phyloP scores from a whole-genome alignment of 768 basidiomycete genomes.

The Favolaschia claudopus region DNA sequence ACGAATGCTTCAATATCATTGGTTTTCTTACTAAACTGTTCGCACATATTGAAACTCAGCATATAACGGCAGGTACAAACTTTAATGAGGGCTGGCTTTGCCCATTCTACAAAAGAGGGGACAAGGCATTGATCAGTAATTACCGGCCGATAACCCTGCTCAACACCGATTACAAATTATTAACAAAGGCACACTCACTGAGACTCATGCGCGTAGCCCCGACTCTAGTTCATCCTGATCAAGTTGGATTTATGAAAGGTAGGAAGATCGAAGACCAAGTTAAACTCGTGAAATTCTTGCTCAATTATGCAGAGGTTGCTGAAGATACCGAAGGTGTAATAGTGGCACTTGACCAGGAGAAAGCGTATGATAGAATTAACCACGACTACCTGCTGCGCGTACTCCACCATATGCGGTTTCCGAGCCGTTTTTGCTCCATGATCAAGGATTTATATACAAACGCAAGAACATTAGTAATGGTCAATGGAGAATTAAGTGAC shows the following conservation, averaged over 20 bases:
- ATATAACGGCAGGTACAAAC: neutral
- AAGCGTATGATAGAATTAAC: conserved; percentile 6
- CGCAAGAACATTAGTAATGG: conserved; percentile 4
- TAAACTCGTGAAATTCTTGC: conserved; percentile 20
- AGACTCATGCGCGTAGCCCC: conserved; percentile 1
- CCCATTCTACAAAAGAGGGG: neutral
- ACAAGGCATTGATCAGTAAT: neutral
- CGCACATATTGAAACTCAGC: neutral
- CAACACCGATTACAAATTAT: conserved; percentile 7
- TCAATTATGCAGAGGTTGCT: neutral
- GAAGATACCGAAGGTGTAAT: conserved; percentile 21
- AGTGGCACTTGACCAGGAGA: conserved; percentile 19
- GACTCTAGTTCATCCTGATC: conserved; percentile 9
- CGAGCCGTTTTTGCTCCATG: conserved; percentile 18
- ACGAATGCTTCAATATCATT: neutral
- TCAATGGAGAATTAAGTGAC: conserved; percentile 25
- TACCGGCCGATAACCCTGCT: conserved; percentile 8
- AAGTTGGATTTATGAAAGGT: conserved; percentile 32
- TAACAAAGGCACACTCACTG: conserved; percentile 7
- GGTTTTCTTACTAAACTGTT: neutral
- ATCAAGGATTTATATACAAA: conserved; percentile 28
- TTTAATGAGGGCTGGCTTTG: neutral
- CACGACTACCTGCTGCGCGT: conserved; percentile 24
- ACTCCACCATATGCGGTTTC: conserved; percentile 4
- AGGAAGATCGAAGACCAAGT: conserved; percentile 34